Percentiles rank a stretch among this genome's conserved stretches.
Evolutionary conservation across 257 asterid genomes (phyloP).

Genomic region (Gardenia jasminoides): DNA sequence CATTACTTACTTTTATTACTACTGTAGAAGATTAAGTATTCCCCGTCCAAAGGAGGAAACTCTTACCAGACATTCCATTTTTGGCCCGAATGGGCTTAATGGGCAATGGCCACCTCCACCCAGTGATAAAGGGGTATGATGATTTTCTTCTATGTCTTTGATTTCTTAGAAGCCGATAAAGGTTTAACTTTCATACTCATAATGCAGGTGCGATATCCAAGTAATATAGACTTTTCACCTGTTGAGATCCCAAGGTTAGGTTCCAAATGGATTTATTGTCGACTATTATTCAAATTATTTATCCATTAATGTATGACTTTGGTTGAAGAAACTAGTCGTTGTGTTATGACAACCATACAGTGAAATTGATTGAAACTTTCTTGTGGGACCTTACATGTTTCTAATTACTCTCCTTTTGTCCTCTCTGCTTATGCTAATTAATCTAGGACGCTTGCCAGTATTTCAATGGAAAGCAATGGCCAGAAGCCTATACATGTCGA

Average conservation of each 20-base stretch:
- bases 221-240: slow-evolving; percentile 59
- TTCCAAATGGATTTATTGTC: slow-evolving; percentile 12
- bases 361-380: not conserved
- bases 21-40: slow-evolving; percentile 52
- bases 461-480: slow-evolving; percentile 39
- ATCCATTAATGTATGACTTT: not conserved
- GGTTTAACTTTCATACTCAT: slow-evolving; percentile 7
- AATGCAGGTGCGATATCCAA: slow-evolving; percentile 88
- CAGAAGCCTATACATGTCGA: slow-evolving; percentile 54
- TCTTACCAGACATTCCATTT: slow-evolving; percentile 83
- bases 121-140: slow-evolving; percentile 53
- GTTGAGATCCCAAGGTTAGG: slow-evolving; percentile 60
- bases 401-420: not conserved
- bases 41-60: slow-evolving; percentile 87
- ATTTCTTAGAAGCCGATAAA: not conserved
- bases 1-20: slow-evolving; percentile 12
- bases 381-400: not conserved
- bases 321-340: not conserved
- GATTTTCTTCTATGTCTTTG: slow-evolving; percentile 11
- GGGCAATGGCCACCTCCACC: slow-evolving; percentile 89
- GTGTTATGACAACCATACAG: not conserved
- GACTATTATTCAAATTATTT: not conserved
- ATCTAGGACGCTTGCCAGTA: slow-evolving; percentile 6
- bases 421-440: slow-evolving; percentile 6
- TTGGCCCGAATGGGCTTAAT: slow-evolving; percentile 88